Conservation (phyloP, 1,284 basidiomycete species). For the Malassezia arunalokei region DNA sequence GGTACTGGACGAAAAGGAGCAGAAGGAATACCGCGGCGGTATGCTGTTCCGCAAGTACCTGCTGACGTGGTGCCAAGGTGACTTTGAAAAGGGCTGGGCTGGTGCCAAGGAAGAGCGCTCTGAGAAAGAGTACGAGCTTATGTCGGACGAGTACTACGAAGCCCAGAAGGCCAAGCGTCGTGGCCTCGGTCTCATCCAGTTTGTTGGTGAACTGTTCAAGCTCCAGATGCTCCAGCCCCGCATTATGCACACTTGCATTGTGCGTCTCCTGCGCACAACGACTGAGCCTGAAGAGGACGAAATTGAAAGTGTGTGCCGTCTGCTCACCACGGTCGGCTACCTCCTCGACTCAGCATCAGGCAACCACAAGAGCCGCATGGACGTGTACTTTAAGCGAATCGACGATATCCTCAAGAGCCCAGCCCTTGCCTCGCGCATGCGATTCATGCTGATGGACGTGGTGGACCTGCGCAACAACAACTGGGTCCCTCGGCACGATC, state of each 20-base stretch:
- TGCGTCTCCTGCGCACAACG: conserved; percentile 81
- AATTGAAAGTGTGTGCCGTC: conserved; percentile 86
- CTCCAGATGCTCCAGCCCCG: conserved; percentile 83
- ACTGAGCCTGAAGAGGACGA: conserved; percentile 94
- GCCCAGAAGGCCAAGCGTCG: conserved; percentile 93
- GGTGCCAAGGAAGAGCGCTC: conserved; percentile 51
- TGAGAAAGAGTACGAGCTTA: conserved; percentile 49
- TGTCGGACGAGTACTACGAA: conserved; percentile 93
- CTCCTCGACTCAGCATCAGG: conserved; percentile 54
- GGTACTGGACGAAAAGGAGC: conserved; percentile 54
- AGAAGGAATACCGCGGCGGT: conserved; percentile 72
- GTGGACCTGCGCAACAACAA: conserved; percentile 72
- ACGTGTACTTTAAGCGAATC: conserved; percentile 85
- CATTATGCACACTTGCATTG: conserved; percentile 92
- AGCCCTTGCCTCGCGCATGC: conserved; percentile 72
- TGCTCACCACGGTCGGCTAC: conserved; percentile 75
- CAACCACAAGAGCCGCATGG: conserved; percentile 63
- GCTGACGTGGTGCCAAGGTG: conserved; percentile 80
- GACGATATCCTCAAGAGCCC: conserved; percentile 59
- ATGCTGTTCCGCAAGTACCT: conserved; percentile 79
- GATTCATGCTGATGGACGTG: conserved; percentile 88
- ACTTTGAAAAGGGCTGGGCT: conserved; percentile 75
- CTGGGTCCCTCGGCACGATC: conserved; percentile 64
- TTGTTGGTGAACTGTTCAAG: conserved; percentile 97
- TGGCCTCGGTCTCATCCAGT: conserved; percentile 88